phyloP scores from a whole-genome alignment of 768 basidiomycete genomes.

The Candolleomyces efflorescens region DNA sequence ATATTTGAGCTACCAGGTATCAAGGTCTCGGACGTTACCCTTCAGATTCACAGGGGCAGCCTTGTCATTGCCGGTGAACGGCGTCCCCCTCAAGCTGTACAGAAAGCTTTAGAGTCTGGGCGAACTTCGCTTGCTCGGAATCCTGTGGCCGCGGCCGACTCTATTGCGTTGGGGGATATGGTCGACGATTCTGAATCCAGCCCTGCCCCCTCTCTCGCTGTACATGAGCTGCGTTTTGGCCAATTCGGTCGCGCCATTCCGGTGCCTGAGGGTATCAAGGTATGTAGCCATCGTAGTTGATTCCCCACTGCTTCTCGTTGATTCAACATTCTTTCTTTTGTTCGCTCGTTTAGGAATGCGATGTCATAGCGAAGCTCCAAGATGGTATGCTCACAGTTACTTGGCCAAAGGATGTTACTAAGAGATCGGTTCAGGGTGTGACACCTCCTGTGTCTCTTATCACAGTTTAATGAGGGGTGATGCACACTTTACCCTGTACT shows the following conservation, averaged over 20 bases:
- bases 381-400: slow-evolving; percentile 41
- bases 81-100: slow-evolving; percentile 14
- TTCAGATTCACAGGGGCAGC: slow-evolving; percentile 29
- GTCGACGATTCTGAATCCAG: not conserved
- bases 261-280: slow-evolving; percentile 35
- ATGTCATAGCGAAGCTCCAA: slow-evolving; percentile 29
- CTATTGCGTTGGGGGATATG: slow-evolving; percentile 12
- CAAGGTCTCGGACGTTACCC: slow-evolving; percentile 27
- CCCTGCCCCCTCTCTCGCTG: slow-evolving; percentile 4
- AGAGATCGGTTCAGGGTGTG: not conserved
- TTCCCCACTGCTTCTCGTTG: slow-evolving; percentile 2
- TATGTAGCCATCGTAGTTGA: slow-evolving; percentile 21
- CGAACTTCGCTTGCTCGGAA: slow-evolving; percentile 8
- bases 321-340: slow-evolving; percentile 19
- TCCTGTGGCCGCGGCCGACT: slow-evolving; percentile 9
- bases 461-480: not conserved
- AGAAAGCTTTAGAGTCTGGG: slow-evolving; percentile 5
- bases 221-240: slow-evolving; percentile 41
- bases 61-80: slow-evolving; percentile 34
- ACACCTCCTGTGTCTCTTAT: slow-evolving; percentile 3
- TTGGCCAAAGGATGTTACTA: slow-evolving; percentile 29
- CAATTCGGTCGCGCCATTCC: slow-evolving; percentile 33
- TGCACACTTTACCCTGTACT: not conserved
- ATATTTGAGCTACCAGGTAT: slow-evolving; percentile 46
- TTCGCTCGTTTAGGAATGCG: slow-evolving; percentile 26